These are phyloP conservation scores for Ottelia alismoides DNA, from an alignment of 106 monocot genomes.

Conservation along the genomic window DNA sequence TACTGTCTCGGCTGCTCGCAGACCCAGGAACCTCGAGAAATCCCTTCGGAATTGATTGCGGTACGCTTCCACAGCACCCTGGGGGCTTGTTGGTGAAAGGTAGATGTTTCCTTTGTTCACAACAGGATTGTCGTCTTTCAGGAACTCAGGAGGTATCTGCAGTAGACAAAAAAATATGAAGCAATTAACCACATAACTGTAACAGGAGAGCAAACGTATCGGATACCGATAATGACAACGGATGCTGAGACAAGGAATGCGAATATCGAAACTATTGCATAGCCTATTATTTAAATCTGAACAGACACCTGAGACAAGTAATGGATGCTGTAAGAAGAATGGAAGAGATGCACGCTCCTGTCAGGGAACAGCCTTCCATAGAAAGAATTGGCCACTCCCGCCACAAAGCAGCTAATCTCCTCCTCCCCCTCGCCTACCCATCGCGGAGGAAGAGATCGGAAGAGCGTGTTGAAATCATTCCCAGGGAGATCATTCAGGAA, in stretches of 20 bases:
- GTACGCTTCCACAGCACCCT: not conserved
- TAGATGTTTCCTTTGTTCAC: slow-evolving; percentile 3
- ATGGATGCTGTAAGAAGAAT: not conserved
- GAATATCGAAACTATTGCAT: not conserved
- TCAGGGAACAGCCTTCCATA: slow-evolving; percentile 1
- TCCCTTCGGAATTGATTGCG: not conserved
- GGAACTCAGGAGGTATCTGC: not conserved
- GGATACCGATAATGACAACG: not conserved
- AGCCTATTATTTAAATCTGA: not conserved
- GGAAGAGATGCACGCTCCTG: not conserved
- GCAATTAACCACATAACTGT: not conserved
- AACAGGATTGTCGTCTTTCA: not conserved
- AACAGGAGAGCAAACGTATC: not conserved
- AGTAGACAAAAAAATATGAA: not conserved
- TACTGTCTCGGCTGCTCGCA: not conserved
- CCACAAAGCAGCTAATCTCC: not conserved
- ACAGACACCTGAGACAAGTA: not conserved
- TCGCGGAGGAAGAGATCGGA: not conserved
- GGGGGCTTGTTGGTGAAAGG: not conserved
- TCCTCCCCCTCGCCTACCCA: not conserved
- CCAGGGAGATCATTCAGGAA: not conserved
- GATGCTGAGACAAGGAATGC: not conserved
- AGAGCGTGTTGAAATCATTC: not conserved
- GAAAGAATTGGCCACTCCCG: not conserved
- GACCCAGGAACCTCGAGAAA: not conserved